Evolutionary conservation across 805 yeast species (phyloP), one percentile per base, ranked within the genome.

Genomic region (Wickerhamiella allomyrinae): DNA sequence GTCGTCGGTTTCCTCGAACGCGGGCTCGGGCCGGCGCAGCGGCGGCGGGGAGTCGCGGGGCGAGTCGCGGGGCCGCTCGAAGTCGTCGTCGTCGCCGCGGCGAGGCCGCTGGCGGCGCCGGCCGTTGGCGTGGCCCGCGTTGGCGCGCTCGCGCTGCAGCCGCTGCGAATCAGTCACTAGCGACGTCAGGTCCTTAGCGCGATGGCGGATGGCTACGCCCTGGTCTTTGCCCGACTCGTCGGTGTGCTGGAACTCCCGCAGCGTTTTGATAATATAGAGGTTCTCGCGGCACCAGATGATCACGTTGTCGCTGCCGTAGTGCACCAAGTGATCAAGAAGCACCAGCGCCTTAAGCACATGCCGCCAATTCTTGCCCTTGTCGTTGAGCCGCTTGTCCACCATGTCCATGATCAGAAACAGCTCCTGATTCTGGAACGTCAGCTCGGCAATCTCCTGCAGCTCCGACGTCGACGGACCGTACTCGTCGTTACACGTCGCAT

Each of bases 281-380:
- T 89, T 87, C 57, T 85, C 94, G 57, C 77, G 80, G 46, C 87
- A 76, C 98, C 98, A 89, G 29, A 77, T 66, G 5, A 87, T 94
- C 54, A 87, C 89, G 54, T 80, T 79, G 51, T 86, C 94, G 17
- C 86, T 73, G 31, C 96, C 98, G 46, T 70, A 73, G 51, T 91
- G 74, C 15, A 87, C 85, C 44, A 87, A 67, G 61, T 78, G 89
- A 55, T 87, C 95, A 51, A 89, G 69, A n/a, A 89, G 77, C 2
- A 94, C 80, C 47, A 89, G 68, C 1, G 94, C 78, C 61, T 89
- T 91, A 48, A 93, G 87, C 39, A 89, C 87, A 59, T 89, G 98
- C 50, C 95, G 73, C 96, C 96, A 89, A 63, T 89, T 82, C 60
- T 86, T 87, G 47, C 97, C 97, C 66, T 87, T 87, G 58, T 89